Evolutionary conservation across 116 monocot species (phyloP).

Genomic region (Zostera marina): DNA sequence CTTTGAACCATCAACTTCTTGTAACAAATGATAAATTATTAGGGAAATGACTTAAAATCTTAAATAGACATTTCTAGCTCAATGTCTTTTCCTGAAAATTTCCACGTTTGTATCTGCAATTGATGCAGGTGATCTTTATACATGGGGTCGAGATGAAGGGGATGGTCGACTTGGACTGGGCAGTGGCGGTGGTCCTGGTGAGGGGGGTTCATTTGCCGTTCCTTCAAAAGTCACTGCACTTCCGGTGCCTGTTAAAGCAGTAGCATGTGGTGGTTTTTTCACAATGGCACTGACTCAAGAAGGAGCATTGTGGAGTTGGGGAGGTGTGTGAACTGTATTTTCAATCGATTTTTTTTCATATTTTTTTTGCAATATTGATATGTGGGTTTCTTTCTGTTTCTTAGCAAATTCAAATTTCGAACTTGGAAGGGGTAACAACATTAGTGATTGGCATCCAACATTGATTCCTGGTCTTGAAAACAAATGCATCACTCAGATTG

Average conservation of each 20-base stretch:
- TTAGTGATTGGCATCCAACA: slow-evolving; percentile 73
- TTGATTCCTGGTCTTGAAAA: slow-evolving; percentile 40
- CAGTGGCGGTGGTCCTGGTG: slow-evolving; percentile 81
- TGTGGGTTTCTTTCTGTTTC: slow-evolving; percentile 4
- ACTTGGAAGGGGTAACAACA: slow-evolving; percentile 72
- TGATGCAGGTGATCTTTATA: slow-evolving; percentile 68
- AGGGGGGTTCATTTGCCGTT: slow-evolving; percentile 64
- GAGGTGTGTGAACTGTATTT: slow-evolving; percentile 27
- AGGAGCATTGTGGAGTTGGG: slow-evolving; percentile 90
- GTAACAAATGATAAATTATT: no score
- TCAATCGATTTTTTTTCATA: neutral
- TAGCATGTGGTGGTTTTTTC: slow-evolving; percentile 90
- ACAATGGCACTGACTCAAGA: slow-evolving; percentile 70
- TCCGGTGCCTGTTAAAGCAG: slow-evolving; percentile 61
- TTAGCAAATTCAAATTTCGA: slow-evolving; percentile 95
- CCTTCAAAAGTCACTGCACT: slow-evolving; percentile 75
- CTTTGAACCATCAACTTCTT: no score
- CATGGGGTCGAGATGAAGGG: slow-evolving; percentile 96
- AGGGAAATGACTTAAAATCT: no score
- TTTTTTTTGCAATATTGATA: neutral
- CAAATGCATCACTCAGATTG: slow-evolving; percentile 47
- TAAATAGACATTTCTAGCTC: neutral
- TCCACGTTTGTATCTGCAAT: neutral
- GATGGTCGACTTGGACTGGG: slow-evolving; percentile 93
- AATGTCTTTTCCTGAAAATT: neutral